phyloP scores from a whole-genome alignment of 2,329 filamentous ascomycete genomes.

The Claviceps maximensis region DNA sequence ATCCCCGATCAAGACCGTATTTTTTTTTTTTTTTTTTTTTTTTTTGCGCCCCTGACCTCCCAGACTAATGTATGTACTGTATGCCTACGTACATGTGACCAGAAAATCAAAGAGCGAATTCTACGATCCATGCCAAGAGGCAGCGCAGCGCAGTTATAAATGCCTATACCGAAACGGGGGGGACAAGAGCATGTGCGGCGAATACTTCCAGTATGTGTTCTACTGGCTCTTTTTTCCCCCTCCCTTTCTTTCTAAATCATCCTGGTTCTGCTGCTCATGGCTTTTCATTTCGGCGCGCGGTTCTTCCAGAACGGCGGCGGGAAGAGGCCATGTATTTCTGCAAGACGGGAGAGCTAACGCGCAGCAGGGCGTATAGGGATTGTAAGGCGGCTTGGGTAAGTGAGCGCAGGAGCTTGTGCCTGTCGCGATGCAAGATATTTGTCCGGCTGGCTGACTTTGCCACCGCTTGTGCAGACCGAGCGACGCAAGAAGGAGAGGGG shows the following conservation, averaged over 20 bases:
- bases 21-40: not conserved
- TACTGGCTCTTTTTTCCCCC: not conserved
- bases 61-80: not conserved
- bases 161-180: conserved; percentile 83
- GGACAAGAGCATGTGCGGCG: conserved; percentile 77
- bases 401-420: not conserved
- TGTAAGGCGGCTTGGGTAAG: conserved; percentile 91
- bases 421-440: not conserved
- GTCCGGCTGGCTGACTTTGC: conserved; percentile 1
- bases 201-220: conserved; percentile 72
- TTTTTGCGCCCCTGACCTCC: no score
- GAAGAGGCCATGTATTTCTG: not conserved
- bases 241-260: not conserved
- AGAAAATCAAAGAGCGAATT: conserved; percentile 85
- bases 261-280: no score
- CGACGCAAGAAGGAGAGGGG: conserved; percentile 11
- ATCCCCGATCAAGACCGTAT: not conserved
- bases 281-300: no score
- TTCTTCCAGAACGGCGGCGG: no score
- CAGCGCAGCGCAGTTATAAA: conserved; percentile 69
- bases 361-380: conserved; percentile 71
- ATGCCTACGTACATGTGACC: not conserved
- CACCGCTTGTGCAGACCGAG: conserved; percentile 7
- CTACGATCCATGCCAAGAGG: conserved; percentile 91
- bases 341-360: conserved; percentile 8